Base-by-base conservation (phyloP, 768 basidiomycete species). In the Leccinellum luteum region DNA sequence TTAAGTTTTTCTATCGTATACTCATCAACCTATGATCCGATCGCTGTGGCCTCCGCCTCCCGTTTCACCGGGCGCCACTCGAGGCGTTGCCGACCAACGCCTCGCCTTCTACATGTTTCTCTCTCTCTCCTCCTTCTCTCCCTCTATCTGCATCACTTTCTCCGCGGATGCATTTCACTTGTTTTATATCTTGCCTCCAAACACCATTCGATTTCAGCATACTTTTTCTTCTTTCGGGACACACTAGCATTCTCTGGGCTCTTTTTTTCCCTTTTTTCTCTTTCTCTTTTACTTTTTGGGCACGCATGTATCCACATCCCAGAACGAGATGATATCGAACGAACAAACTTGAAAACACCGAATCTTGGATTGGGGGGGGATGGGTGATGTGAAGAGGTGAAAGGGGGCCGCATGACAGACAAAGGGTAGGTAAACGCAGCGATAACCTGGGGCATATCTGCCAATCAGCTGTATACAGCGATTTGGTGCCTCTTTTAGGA, bases 1-100 rank as follows among this genome's bases (percentile, higher is more conserved):
- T 43, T 58, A 54, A 58, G 23, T 48, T 50, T 50, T 66, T 58
- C 64, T 57, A 65, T 53, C 13, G 3, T 50, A 27, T 59, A 48
- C 51, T 47, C n/a, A 10, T 49, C 48, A 63, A 60, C 43, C 45
- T 19, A 19, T 21, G 13, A 5, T 43, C 41, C 41, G 41, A 43
- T 21, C 9, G 38, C 9, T 41, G n/a, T 41, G 38, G 38, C 38
- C n/a, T n/a, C 4, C 10, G 19, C 10, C 13, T 43, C 19, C 41
- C 41, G 41, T 43, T 43, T 43, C 41, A 43, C 41, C 41, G 12
- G 27, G 52, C 38, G 55, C 64, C 60, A 56, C 55, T 50, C 45
- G 53, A 45, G 63, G 59, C 43, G 38, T 21, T 45, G 28, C 44
- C 4, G 35, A 38, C n/a, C 2, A 21, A 41, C 45, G 27, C 55